Conservation (phyloP, 495 filamentous ascomycete genomes). For the Polyplosphaeria fusca region DNA sequence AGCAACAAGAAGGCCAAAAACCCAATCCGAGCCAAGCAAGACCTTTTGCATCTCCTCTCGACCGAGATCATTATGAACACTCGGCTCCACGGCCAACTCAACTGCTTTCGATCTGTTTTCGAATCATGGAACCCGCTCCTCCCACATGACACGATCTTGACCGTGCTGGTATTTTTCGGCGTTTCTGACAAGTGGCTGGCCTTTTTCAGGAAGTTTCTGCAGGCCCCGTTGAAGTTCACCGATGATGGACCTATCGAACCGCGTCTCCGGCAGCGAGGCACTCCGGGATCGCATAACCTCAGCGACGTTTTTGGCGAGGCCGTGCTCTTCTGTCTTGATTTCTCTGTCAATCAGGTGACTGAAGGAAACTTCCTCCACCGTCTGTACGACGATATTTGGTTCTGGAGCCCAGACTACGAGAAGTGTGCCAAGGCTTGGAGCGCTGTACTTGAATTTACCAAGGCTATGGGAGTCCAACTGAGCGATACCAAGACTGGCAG, state of each 20-base stretch:
- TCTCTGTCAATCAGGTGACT: slow-evolving; percentile 59
- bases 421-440: slow-evolving; percentile 58
- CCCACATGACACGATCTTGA: slow-evolving; percentile 57
- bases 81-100: slow-evolving; percentile 55
- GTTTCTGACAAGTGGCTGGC: slow-evolving; percentile 56
- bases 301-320: slow-evolving; percentile 59
- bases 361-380: slow-evolving; percentile 56
- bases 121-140: slow-evolving; percentile 60
- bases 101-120: slow-evolving; percentile 60
- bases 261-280: slow-evolving; percentile 52
- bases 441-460: slow-evolving; percentile 53
- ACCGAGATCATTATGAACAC: slow-evolving; percentile 62
- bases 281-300: slow-evolving; percentile 59
- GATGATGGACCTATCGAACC: slow-evolving; percentile 47
- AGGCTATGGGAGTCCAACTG: slow-evolving; percentile 55
- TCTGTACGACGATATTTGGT: slow-evolving; percentile 68
- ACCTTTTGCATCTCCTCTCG: slow-evolving; percentile 58
- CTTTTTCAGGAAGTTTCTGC: slow-evolving; percentile 61
- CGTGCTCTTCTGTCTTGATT: slow-evolving; percentile 64
- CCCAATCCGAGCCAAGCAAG: slow-evolving; percentile 56
- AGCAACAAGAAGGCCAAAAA: slow-evolving; percentile 38
- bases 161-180: slow-evolving; percentile 59
- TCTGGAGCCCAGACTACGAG: slow-evolving; percentile 56
- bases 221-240: slow-evolving; percentile 58
- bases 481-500: slow-evolving; percentile 61